Conservation (phyloP, 2,329 filamentous ascomycete genomes). For the Calonectria hongkongensis region DNA sequence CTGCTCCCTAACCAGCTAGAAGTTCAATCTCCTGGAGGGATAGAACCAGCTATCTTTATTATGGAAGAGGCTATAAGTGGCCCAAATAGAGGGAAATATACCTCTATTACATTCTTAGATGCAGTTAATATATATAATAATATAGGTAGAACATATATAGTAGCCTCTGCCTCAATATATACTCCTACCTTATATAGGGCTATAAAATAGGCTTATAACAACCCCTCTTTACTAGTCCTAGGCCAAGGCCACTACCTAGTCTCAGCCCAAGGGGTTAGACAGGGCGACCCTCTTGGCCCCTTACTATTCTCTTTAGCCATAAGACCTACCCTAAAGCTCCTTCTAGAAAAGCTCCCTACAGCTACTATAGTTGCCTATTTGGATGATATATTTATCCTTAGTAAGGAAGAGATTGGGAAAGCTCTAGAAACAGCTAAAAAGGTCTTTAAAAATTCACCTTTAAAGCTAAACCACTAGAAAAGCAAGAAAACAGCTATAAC, state of each 20-base stretch:
- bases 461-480: not conserved
- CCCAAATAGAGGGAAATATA: not conserved
- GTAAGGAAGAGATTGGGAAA: not conserved
- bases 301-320: conserved; percentile 21
- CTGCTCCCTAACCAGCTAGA: not conserved
- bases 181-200: not conserved
- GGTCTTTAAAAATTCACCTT: not conserved
- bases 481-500: conserved; percentile 2
- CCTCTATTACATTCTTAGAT: not conserved
- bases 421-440: not conserved
- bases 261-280: not conserved
- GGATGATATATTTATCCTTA: conserved; percentile 4
- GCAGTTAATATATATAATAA: not conserved
- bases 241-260: not conserved
- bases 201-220: conserved; percentile 20
- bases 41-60: conserved; percentile 6
- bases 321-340: conserved; percentile 19
- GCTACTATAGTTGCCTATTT: conserved; percentile 10
- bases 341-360: not conserved
- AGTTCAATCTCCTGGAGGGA: not conserved
- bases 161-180: not conserved
- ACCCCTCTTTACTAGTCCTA: not conserved
- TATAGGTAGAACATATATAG: not conserved
- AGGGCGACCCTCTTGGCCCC: conserved; percentile 1
- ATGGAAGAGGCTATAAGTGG: not conserved